phyloP scores from a whole-genome alignment of 2,329 filamentous ascomycete genomes.

The Zymoseptoria brevis region DNA sequence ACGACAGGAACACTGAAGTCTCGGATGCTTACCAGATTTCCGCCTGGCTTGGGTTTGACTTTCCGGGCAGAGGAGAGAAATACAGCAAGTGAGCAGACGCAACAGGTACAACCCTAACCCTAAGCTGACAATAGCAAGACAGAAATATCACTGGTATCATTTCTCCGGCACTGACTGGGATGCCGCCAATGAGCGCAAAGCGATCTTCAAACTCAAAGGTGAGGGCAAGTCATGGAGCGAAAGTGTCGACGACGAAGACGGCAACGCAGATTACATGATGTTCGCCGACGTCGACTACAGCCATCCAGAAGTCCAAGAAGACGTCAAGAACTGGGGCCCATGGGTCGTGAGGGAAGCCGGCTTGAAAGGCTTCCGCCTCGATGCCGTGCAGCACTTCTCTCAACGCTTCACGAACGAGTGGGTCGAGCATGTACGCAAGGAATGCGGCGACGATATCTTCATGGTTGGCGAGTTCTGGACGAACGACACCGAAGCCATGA shows the following conservation, averaged over 20 bases:
- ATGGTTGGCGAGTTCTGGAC: slow-evolving; percentile 64
- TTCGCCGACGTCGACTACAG: slow-evolving; percentile 61
- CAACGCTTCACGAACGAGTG: slow-evolving; percentile 56
- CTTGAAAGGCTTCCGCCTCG: slow-evolving; percentile 58
- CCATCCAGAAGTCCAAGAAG: slow-evolving; percentile 53
- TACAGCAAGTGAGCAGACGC: slow-evolving; percentile 40
- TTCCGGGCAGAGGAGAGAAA: slow-evolving; percentile 49
- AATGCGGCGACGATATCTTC: slow-evolving; percentile 46
- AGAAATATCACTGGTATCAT: slow-evolving; percentile 59
- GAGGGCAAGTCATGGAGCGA: slow-evolving; percentile 53
- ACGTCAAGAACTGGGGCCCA: slow-evolving; percentile 58
- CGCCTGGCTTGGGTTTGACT: slow-evolving; percentile 60
- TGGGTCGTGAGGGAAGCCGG: slow-evolving; percentile 57
- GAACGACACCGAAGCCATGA: slow-evolving; percentile 48
- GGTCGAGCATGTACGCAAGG: slow-evolving; percentile 42
- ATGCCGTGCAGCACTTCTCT: slow-evolving; percentile 65
- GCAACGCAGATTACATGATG: slow-evolving; percentile 60
- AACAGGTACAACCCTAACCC: background rate
- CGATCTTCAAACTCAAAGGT: slow-evolving; percentile 52
- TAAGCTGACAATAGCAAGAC: slow-evolving; percentile 9
- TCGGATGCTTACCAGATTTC: slow-evolving; percentile 43
- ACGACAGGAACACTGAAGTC: slow-evolving; percentile 15
- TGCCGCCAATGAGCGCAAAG: slow-evolving; percentile 46
- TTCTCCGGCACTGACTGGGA: slow-evolving; percentile 62
- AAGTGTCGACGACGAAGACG: slow-evolving; percentile 51